Evolutionary conservation across 2,329 filamentous ascomycete species (phyloP).

Genomic region (Aspergillus nomiae): DNA sequence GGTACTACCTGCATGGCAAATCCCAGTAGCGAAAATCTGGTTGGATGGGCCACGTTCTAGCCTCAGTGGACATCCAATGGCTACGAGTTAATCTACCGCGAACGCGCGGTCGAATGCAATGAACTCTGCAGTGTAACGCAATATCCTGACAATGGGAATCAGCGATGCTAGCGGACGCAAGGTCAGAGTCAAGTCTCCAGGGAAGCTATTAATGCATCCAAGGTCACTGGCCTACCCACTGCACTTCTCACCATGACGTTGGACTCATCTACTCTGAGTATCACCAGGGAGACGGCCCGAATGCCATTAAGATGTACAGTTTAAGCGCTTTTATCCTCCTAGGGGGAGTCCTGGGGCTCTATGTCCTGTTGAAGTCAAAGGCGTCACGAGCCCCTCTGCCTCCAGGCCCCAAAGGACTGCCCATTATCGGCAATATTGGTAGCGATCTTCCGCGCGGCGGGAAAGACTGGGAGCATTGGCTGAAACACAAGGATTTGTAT

Average conservation of each 20-base stretch:
- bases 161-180: not conserved
- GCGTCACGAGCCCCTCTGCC: slow-evolving; percentile 30
- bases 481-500: slow-evolving; percentile 43
- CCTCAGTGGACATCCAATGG: not conserved
- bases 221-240: not conserved
- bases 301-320: not conserved
- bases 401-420: slow-evolving; percentile 52
- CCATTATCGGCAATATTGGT: slow-evolving; percentile 51
- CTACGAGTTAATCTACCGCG: too few species aligned
- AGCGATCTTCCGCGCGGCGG: slow-evolving; percentile 46
- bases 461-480: slow-evolving; percentile 44
- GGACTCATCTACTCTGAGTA: not conserved
- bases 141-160: not conserved
- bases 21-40: not conserved
- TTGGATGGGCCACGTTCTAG: not conserved
- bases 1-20: too few species aligned
- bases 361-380: not conserved
- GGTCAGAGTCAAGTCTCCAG: not conserved
- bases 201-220: not conserved
- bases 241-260: not conserved
- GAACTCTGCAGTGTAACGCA: not conserved
- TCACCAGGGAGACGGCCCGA: not conserved
- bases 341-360: not conserved
- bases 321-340: not conserved
- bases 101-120: too few species aligned